These are phyloP conservation scores for Mycena latifolia DNA, from an alignment of 768 basidiomycete species.

Conservation along the genomic window DNA sequence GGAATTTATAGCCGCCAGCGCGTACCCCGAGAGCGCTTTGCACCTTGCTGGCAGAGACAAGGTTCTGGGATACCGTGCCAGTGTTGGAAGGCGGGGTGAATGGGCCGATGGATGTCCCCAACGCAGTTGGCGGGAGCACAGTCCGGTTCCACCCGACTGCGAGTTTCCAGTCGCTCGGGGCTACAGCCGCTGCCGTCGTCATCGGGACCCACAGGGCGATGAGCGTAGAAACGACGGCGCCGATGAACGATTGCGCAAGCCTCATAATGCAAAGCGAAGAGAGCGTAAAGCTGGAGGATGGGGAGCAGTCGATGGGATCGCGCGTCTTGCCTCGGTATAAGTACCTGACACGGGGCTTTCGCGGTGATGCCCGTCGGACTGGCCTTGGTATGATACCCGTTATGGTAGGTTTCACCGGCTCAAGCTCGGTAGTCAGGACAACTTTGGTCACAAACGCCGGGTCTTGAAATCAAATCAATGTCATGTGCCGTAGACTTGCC, in stretches of 20 bases:
- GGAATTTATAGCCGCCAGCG: neutral
- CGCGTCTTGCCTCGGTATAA: neutral
- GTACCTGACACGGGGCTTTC: too few species aligned
- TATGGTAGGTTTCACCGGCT: neutral
- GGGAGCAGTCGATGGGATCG: neutral
- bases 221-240: conserved; percentile 8
- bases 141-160: conserved; percentile 32
- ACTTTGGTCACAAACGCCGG: neutral
- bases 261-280: conserved; percentile 1
- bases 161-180: conserved; percentile 23
- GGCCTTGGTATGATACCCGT: neutral
- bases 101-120: conserved; percentile 26
- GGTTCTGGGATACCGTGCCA: neutral
- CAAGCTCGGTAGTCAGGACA: neutral
- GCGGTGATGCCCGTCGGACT: too few species aligned
- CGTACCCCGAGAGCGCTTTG: conserved; percentile 24
- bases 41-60: neutral
- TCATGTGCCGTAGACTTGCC: too few species aligned
- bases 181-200: conserved; percentile 8
- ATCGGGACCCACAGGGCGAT: conserved; percentile 3
- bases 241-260: conserved; percentile 3
- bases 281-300: neutral
- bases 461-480: too few species aligned
- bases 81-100: conserved; percentile 26
- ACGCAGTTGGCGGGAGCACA: conserved; percentile 12